Evolutionary conservation across 306 rosid genomes (phyloP).

Genomic region (Alnus glutinosa): DNA sequence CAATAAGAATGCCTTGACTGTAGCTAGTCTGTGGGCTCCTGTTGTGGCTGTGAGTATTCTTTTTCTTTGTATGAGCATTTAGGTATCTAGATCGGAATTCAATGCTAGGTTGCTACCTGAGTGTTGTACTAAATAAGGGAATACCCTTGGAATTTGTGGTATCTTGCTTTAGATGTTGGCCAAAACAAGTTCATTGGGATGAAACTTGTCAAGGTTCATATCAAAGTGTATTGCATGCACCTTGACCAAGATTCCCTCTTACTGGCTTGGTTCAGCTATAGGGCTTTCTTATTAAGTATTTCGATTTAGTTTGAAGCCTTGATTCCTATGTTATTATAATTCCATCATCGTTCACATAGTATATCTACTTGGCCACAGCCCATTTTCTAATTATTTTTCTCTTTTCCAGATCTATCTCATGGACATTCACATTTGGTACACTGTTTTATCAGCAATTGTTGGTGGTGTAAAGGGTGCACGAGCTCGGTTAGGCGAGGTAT

Average conservation of each 20-base stretch:
- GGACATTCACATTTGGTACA: constrained; percentile 96
- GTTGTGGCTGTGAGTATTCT: constrained; percentile 87
- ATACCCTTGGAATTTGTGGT: background rate
- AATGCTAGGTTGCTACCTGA: constrained; percentile 11
- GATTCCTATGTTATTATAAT: background rate
- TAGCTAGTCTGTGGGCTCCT: constrained; percentile 91
- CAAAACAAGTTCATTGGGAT: background rate
- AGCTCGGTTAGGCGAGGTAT: constrained; percentile 96
- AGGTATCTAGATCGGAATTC: constrained; percentile 9
- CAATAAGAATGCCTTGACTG: constrained; percentile 68
- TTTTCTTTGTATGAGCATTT: constrained; percentile 17
- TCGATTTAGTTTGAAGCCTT: constrained; percentile 1
- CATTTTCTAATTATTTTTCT: constrained; percentile 32
- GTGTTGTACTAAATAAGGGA: constrained; percentile 6
- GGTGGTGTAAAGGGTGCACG: constrained; percentile 98
- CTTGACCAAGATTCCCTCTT: background rate
- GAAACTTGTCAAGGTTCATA: background rate
- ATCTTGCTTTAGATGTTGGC: constrained; percentile 4
- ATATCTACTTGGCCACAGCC: constrained; percentile 4
- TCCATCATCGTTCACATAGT: constrained; percentile 17
- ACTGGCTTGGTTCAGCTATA: constrained; percentile 5
- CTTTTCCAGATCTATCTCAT: constrained; percentile 83
- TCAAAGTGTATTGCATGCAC: background rate
- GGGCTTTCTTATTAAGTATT: constrained; percentile 11
- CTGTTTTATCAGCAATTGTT: constrained; percentile 81